phyloP scores from a whole-genome alignment of 306 rosid genomes.

The Ceratonia siliqua region DNA sequence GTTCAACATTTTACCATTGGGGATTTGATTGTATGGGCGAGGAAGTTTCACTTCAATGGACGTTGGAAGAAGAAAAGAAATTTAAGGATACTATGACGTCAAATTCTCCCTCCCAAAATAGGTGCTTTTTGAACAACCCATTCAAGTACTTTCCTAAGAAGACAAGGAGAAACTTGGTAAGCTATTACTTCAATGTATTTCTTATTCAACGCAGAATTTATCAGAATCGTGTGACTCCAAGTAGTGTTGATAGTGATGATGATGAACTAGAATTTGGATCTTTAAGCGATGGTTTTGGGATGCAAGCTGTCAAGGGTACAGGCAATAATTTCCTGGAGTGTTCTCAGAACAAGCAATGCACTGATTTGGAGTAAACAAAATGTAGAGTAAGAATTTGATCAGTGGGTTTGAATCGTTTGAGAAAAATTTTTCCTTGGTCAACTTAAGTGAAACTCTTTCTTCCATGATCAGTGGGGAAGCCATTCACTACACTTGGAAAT shows the following conservation, averaged over 20 bases:
- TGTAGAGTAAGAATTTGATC: constrained; percentile 12
- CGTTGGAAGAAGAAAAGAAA: constrained; percentile 69
- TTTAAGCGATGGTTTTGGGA: constrained; percentile 58
- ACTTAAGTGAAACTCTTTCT: neutral
- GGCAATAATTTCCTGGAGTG: constrained; percentile 45
- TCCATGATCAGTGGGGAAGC: constrained; percentile 19
- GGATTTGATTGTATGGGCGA: constrained; percentile 76
- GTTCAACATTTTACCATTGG: constrained; percentile 62
- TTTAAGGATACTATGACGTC: constrained; percentile 60
- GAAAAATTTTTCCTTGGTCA: neutral
- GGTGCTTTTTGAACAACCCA: constrained; percentile 40
- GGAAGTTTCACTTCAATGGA: constrained; percentile 79
- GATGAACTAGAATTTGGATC: constrained; percentile 80
- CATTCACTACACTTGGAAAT: constrained; percentile 13
- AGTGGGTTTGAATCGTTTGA: constrained; percentile 32
- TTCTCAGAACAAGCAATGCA: constrained; percentile 53
- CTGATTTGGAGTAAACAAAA: constrained; percentile 48
- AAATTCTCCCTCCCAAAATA: constrained; percentile 28
- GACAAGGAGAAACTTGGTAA: constrained; percentile 60
- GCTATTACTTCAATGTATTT: constrained; percentile 84
- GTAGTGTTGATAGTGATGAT: constrained; percentile 66
- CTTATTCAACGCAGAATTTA: constrained; percentile 69
- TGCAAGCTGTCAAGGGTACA: constrained; percentile 42
- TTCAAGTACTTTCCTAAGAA: constrained; percentile 56
- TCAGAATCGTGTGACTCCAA: constrained; percentile 82